A percentile compares a stretch with the other conserved stretches of the same genome.
phyloP scores from a whole-genome alignment of 306 rosid genomes.

The Casuarina cunninghamiana region DNA sequence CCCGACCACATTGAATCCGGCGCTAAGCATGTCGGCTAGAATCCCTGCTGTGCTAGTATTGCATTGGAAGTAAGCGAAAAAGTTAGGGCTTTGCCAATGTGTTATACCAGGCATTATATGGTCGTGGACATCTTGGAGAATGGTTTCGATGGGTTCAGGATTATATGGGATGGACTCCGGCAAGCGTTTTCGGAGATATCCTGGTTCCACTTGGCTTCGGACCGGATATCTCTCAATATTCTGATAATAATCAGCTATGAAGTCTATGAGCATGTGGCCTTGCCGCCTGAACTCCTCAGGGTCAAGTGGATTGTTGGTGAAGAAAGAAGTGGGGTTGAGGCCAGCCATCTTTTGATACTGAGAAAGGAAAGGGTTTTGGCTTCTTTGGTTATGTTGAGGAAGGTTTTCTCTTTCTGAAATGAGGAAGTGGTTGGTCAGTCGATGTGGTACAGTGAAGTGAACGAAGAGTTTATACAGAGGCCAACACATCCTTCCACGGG shows the following conservation, averaged over 20 bases:
- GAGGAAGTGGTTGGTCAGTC: neutral
- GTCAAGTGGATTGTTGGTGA: constrained; percentile 17
- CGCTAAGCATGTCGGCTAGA: constrained; percentile 38
- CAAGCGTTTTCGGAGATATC: constrained; percentile 24
- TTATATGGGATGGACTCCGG: constrained; percentile 29
- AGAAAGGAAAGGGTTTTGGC: no score
- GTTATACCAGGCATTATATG: constrained; percentile 42
- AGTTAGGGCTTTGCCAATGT: constrained; percentile 43
- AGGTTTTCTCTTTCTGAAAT: no score
- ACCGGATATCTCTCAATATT: constrained; percentile 35
- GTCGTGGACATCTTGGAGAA: constrained; percentile 34
- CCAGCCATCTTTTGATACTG: constrained; percentile 15
- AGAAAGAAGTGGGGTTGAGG: neutral
- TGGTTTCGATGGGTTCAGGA: constrained; percentile 38
- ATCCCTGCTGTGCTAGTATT: constrained; percentile 27
- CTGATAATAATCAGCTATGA: constrained; percentile 39
- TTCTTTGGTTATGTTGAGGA: no score
- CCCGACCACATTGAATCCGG: constrained; percentile 38
- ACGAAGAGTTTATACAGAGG: neutral
- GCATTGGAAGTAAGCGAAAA: constrained; percentile 31
- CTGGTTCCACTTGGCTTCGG: constrained; percentile 38
- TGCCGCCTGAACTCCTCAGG: constrained; percentile 40
- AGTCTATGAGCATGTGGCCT: constrained; percentile 37
- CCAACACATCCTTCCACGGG: no score
- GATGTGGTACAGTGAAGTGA: neutral